These are phyloP conservation scores for Lyophyllum semitale DNA, from an alignment of 768 basidiomycete species.

Conservation along the genomic window DNA sequence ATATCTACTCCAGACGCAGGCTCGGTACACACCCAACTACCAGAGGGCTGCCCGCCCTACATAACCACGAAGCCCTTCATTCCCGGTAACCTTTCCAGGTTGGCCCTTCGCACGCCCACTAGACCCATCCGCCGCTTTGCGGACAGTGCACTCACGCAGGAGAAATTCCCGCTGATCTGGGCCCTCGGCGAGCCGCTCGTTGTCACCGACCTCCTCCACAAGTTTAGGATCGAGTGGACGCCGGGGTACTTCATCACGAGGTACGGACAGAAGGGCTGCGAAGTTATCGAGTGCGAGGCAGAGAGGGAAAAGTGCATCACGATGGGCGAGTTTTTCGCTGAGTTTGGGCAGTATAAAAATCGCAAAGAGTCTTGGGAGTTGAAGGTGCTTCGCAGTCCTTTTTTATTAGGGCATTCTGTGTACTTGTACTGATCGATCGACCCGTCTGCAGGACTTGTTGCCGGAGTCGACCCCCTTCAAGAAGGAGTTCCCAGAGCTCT, in stretches of 20 bases:
- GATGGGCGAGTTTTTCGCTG: constrained; percentile 77
- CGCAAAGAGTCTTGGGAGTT: constrained; percentile 69
- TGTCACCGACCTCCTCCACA: constrained; percentile 62
- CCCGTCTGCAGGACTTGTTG: constrained; percentile 79
- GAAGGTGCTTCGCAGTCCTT: constrained; percentile 48
- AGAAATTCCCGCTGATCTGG: constrained; percentile 74
- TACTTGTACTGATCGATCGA: too few relatives aligned
- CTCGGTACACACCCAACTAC: not conserved
- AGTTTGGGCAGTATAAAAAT: constrained; percentile 70
- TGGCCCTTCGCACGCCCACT: constrained; percentile 38
- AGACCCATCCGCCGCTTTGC: constrained; percentile 48
- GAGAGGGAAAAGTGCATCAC: constrained; percentile 63
- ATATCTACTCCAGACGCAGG: not conserved
- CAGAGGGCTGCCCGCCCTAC: constrained; percentile 2
- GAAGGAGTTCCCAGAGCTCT: constrained; percentile 80
- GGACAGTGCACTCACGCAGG: constrained; percentile 54
- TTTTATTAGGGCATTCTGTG: not conserved
- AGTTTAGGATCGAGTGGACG: constrained; percentile 75
- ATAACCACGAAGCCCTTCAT: constrained; percentile 4
- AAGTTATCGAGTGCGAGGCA: constrained; percentile 82
- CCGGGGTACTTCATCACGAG: constrained; percentile 81
- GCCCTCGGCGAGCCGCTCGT: constrained; percentile 72
- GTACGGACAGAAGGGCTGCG: constrained; percentile 63
- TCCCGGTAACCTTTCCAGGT: constrained; percentile 19
- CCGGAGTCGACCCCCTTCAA: constrained; percentile 85